Conservation (phyloP, 225 moss, liverwort and hornwort genomes). For the Pseudisothecium myosuroides region DNA sequence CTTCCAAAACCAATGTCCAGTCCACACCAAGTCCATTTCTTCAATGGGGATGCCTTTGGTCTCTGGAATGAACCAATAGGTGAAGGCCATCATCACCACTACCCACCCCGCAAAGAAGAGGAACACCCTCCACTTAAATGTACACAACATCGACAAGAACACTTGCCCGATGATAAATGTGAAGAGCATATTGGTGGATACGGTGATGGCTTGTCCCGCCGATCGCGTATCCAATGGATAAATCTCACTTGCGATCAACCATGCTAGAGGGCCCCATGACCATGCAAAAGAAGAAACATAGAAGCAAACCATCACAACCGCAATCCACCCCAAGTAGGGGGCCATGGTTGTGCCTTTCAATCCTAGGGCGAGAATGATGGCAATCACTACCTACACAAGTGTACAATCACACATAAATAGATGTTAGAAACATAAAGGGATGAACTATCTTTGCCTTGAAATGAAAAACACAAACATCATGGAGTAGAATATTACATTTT, state of each 20-base stretch:
- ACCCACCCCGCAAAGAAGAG: constrained; percentile 8
- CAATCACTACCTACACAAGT: constrained; percentile 4
- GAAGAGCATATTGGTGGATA: constrained; percentile 9
- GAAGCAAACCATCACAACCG: background rate
- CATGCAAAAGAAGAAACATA: background rate
- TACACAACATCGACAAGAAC: background rate
- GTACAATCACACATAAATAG: background rate
- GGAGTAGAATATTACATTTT: background rate
- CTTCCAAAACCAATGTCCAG: constrained; percentile 42
- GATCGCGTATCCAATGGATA: constrained; percentile 1
- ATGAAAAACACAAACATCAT: background rate
- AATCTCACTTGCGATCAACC: background rate
- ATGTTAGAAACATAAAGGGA: background rate
- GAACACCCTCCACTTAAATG: constrained; percentile 5
- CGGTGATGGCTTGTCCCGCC: background rate
- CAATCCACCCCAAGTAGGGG: background rate
- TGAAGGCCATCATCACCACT: constrained; percentile 29
- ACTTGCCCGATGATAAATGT: constrained; percentile 11
- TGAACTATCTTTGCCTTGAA: background rate
- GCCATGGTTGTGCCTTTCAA: background rate
- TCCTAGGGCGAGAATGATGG: constrained; percentile 20
- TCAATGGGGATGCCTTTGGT: constrained; percentile 50
- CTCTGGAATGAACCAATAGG: constrained; percentile 37
- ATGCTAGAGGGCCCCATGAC: constrained; percentile 16
- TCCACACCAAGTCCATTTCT: constrained; percentile 44